Percentiles rank a stretch among this genome's conserved stretches.
These are phyloP conservation scores for Nemania abortiva DNA, from an alignment of 2,329 filamentous ascomycete species.

Conservation along the genomic window DNA sequence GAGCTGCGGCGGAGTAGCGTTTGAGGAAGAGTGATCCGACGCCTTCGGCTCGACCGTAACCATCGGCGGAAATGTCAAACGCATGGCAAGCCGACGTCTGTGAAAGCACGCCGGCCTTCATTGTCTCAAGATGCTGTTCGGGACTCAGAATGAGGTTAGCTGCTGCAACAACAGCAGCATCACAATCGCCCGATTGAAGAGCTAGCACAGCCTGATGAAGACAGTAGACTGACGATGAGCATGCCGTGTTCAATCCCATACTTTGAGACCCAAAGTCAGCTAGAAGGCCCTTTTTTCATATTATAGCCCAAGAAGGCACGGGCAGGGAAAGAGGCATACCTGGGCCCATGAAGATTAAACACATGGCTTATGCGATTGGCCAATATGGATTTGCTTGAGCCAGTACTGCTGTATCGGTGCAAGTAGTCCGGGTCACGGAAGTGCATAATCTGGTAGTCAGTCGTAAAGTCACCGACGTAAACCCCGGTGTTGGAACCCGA, in stretches of 20 bases:
- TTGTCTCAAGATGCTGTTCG: not conserved
- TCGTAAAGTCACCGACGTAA: too few species aligned
- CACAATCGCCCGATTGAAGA: slow-evolving; percentile 29
- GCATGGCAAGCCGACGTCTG: slow-evolving; percentile 33
- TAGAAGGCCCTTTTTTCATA: too few species aligned
- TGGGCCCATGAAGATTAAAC: too few species aligned
- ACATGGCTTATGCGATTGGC: too few species aligned
- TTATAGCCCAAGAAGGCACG: too few species aligned
- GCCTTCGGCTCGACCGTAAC: slow-evolving; percentile 64
- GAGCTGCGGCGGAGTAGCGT: slow-evolving; percentile 56
- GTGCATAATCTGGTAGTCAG: too few species aligned
- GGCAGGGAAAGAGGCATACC: too few species aligned
- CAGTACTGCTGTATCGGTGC: too few species aligned
- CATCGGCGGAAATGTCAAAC: slow-evolving; percentile 49
- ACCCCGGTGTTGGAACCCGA: too few species aligned
- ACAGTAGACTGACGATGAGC: slow-evolving; percentile 47
- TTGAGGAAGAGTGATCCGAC: slow-evolving; percentile 59
- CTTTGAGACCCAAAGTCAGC: too few species aligned
- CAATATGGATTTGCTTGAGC: too few species aligned
- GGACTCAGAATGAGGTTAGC: slow-evolving; percentile 23
- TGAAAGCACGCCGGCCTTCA: slow-evolving; percentile 26
- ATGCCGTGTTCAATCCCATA: slow-evolving; percentile 50
- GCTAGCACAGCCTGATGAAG: slow-evolving; percentile 28
- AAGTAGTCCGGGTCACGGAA: too few species aligned
- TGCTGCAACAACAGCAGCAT: slow-evolving; percentile 28